Percentiles rank a stretch among this genome's conserved stretches.
phyloP scores from a whole-genome alignment of 169 alveolate genomes.

The Babesia caballi region DNA sequence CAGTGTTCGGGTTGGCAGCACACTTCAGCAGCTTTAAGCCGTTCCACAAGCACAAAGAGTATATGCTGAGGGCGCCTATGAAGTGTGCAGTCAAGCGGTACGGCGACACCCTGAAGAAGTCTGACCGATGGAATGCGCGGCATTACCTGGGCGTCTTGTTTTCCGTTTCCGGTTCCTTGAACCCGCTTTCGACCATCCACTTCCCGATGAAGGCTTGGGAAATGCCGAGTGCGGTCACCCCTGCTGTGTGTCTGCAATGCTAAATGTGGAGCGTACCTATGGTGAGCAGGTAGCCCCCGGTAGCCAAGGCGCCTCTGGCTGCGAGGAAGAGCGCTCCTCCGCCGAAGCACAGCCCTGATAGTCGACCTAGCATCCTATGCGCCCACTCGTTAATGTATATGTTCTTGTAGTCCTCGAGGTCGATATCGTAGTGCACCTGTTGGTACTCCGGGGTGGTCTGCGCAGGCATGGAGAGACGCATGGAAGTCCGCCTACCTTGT shows the following conservation, averaged over 20 bases:
- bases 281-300: slow-evolving; percentile 59
- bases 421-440: slow-evolving; percentile 80
- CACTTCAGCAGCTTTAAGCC: slow-evolving; percentile 48
- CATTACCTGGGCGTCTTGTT: slow-evolving; percentile 70
- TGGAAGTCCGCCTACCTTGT: slow-evolving; percentile 60
- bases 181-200: slow-evolving; percentile 81
- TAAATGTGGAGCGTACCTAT: not conserved
- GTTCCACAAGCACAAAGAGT: slow-evolving; percentile 69
- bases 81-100: slow-evolving; percentile 71
- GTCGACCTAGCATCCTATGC: slow-evolving; percentile 86
- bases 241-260: not conserved
- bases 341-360: slow-evolving; percentile 77
- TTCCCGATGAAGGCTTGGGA: slow-evolving; percentile 78
- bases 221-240: slow-evolving; percentile 62
- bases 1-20: not conserved
- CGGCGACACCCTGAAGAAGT: slow-evolving; percentile 74
- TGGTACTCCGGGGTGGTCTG: slow-evolving; percentile 85
- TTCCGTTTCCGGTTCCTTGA: slow-evolving; percentile 72
- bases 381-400: slow-evolving; percentile 87
- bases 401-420: slow-evolving; percentile 83
- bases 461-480: not conserved
- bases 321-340: slow-evolving; percentile 78
- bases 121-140: too few relatives aligned
- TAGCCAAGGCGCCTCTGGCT: slow-evolving; percentile 67
- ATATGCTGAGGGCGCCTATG: slow-evolving; percentile 70